Evolutionary conservation across 345 rosid genomes (phyloP).

Genomic region (Syzygium oleosum): DNA sequence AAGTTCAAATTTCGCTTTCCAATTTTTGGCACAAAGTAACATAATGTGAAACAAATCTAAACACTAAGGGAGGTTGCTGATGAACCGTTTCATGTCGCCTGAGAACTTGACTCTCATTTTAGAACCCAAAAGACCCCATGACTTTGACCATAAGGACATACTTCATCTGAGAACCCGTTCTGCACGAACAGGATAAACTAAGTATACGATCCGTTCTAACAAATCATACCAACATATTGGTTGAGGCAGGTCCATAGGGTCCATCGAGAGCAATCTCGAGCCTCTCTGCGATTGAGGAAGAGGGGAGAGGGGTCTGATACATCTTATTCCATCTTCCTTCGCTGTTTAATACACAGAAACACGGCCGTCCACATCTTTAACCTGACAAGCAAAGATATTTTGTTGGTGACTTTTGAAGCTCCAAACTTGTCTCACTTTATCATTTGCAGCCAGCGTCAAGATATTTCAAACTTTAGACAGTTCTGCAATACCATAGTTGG

Average conservation of each 20-base stretch:
- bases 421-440: constrained; percentile 24
- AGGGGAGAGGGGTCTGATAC: constrained; percentile 21
- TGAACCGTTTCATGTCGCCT: background rate
- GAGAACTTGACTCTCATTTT: too few species aligned
- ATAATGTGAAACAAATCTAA: background rate
- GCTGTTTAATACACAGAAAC: constrained; percentile 23
- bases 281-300: constrained; percentile 11
- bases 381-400: constrained; percentile 31
- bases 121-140: background rate
- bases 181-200: background rate
- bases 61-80: background rate
- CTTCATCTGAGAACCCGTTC: background rate
- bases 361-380: constrained; percentile 35
- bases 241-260: constrained; percentile 39
- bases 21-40: background rate
- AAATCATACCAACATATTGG: background rate
- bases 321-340: constrained; percentile 52
- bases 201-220: background rate
- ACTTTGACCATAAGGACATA: background rate
- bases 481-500: background rate
- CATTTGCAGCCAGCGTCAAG: constrained; percentile 8
- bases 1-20: background rate
- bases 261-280: constrained; percentile 42
- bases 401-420: constrained; percentile 38
- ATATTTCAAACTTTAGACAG: background rate